Evolutionary conservation across 345 rosid species (phyloP), one percentile per base, ranked within the genome.

Genomic region (Firmiana major): DNA sequence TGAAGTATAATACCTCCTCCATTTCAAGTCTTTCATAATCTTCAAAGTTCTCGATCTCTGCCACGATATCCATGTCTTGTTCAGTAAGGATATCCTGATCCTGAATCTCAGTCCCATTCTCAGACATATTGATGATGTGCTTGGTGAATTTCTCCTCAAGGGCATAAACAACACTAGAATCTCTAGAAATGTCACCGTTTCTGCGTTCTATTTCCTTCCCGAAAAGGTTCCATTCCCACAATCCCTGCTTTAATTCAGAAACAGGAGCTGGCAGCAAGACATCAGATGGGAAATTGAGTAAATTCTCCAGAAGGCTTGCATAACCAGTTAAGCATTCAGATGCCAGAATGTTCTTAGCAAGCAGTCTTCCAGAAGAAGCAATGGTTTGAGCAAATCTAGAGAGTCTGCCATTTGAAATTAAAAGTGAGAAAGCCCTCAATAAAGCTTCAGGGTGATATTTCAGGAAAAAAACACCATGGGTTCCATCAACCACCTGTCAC

Each of bases 181-280:
- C 83, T 81, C 75, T 63, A 19, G 66, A 77, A 71, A 83, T 73
- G 79, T 83, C 79, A 81, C 77, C 75, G 66, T 75, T 75, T 76
- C 80, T 82, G 40, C 67, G 79, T 63, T 79, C 84, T 77, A 78
- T 79, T 83, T 89, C 89, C 60, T 79, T 81, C 81, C 84, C 31
- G 46, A 91, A 82, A 80, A 89, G 59, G 78, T 85, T 83, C 98
- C 99, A 93, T 51, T 94, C 98, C 99, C 99, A 94, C 65, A 78
- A 75, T 72, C 54, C 77, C 80, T 70, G 88, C 80, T 87, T 86
- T 78, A 90, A 83, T 80, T 84, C 89, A 83, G 95, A 83, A 55
- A 86, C 77, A 72, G 88, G 85, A 73, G 82, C 84, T 31, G 98
- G 98, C 86, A 96, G 83, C 86, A 87, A 80, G 75, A 84, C 82